These are phyloP conservation scores for Pseudodiploospora longispora DNA, from an alignment of 2,329 filamentous ascomycete species.

Conservation along the genomic window DNA sequence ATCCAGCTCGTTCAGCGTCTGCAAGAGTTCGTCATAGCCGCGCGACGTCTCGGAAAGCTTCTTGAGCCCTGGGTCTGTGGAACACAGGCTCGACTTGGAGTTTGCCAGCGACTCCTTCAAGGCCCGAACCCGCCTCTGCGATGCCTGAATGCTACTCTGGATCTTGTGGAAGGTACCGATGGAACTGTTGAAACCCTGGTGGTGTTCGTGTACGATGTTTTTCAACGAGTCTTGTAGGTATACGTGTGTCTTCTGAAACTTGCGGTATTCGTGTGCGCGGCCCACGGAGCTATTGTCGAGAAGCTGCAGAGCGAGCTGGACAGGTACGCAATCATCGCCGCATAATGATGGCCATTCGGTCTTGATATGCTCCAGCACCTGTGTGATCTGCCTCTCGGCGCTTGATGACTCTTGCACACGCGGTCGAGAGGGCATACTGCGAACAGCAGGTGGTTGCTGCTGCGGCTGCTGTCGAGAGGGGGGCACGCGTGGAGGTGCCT, in stretches of 20 bases:
- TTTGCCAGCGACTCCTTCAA: constrained; percentile 76
- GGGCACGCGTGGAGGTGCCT: constrained; percentile 22
- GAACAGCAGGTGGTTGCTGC: constrained; percentile 18
- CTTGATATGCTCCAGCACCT: constrained; percentile 75
- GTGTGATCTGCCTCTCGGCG: constrained; percentile 48
- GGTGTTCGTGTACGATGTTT: constrained; percentile 94
- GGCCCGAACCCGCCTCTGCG: constrained; percentile 74
- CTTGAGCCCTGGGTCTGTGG: constrained; percentile 83
- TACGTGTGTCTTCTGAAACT: constrained; percentile 75
- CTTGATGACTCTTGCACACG: constrained; percentile 37
- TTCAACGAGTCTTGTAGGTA: constrained; percentile 91
- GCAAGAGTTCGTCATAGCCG: constrained; percentile 82
- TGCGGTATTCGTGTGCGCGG: constrained; percentile 76
- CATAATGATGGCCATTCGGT: constrained; percentile 90
- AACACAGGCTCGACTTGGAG: constrained; percentile 73
- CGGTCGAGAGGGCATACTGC: constrained; percentile 27
- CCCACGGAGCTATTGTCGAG: constrained; percentile 92
- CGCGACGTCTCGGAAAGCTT: constrained; percentile 82
- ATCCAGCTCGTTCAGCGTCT: constrained; percentile 75
- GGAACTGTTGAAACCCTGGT: constrained; percentile 98
- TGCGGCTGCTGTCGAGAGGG: constrained; percentile 21
- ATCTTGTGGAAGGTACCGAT: constrained; percentile 99
- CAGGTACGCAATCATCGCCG: constrained; percentile 78
- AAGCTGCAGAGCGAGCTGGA: constrained; percentile 89
- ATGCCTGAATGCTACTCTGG: constrained; percentile 82